A percentile compares a stretch with the other conserved stretches of the same genome.
These are phyloP conservation scores for Penicillium crustosum DNA, from an alignment of 2,329 filamentous ascomycete genomes.

Conservation along the genomic window DNA sequence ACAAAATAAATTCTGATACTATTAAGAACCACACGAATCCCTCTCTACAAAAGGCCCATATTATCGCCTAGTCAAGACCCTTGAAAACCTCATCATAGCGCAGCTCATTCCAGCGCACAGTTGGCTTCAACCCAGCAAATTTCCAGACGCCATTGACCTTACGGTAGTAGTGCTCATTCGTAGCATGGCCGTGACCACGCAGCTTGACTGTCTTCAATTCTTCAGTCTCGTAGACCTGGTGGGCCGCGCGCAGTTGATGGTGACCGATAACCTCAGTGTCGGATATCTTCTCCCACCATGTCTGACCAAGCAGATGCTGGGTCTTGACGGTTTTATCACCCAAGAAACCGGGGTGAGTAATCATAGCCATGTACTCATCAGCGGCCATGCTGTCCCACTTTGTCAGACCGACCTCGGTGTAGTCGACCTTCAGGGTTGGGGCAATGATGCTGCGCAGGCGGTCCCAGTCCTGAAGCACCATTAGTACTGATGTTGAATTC, in stretches of 20 bases:
- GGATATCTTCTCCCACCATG: conserved; percentile 58
- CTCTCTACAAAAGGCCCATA: neutral
- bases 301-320: conserved; percentile 63
- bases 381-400: conserved; percentile 63
- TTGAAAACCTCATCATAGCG: conserved; percentile 59
- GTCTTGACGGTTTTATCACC: conserved; percentile 63
- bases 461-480: conserved; percentile 39
- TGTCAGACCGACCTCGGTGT: conserved; percentile 63
- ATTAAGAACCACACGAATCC: neutral
- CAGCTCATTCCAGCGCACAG: conserved; percentile 59
- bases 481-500: neutral
- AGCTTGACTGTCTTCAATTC: conserved; percentile 50
- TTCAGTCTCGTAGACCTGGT: conserved; percentile 60
- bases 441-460: conserved; percentile 45
- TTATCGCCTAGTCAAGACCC: conserved; percentile 15
- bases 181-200: conserved; percentile 62
- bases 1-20: neutral
- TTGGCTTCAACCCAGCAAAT: conserved; percentile 57
- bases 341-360: conserved; percentile 57
- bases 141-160: conserved; percentile 63
- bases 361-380: conserved; percentile 62
- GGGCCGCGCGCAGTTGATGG: conserved; percentile 62
- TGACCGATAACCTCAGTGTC: conserved; percentile 61
- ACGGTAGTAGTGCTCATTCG: conserved; percentile 58
- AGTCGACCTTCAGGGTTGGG: conserved; percentile 58